Percentiles rank a stretch among this genome's conserved stretches.
Evolutionary conservation across 441 rosid genomes (phyloP).

Genomic region (Caryocar brasiliense): DNA sequence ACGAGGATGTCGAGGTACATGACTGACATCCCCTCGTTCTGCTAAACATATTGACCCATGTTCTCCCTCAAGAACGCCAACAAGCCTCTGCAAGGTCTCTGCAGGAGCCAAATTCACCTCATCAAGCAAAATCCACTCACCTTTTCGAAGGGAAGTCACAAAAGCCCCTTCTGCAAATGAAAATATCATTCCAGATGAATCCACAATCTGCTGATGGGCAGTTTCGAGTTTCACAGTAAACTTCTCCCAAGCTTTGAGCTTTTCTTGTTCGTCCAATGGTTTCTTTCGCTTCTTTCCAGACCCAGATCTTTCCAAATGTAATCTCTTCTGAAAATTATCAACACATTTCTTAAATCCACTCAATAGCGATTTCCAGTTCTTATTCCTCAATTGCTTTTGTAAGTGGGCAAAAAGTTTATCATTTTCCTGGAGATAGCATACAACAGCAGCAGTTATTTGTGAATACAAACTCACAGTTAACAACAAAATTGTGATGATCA

Average conservation of each 20-base stretch:
- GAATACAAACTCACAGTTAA: conserved; percentile 1
- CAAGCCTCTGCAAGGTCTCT: conserved; percentile 84
- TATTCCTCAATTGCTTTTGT: conserved; percentile 33
- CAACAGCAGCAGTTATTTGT: conserved; percentile 16
- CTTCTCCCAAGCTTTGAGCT: conserved; percentile 41
- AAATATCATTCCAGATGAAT: conserved; percentile 78
- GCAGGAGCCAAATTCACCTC: conserved; percentile 97
- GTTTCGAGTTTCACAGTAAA: conserved; percentile 50
- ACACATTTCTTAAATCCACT: conserved; percentile 40
- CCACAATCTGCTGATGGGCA: conserved; percentile 40
- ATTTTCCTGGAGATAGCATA: conserved; percentile 45
- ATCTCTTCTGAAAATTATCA: conserved; percentile 18
- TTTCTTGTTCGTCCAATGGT: conserved; percentile 35
- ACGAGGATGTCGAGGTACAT: conserved; percentile 61
- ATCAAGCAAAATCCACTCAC: conserved; percentile 95
- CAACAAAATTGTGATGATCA: conserved; percentile 6
- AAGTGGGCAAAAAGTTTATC: conserved; percentile 28
- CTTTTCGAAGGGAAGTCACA: conserved; percentile 79
- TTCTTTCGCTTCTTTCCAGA: conserved; percentile 69
- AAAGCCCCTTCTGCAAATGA: conserved; percentile 96
- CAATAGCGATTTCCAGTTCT: conserved; percentile 58
- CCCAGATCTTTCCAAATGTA: conserved; percentile 22
- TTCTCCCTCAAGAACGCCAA: conserved; percentile 94
- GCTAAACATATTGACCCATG: conserved; percentile 88
- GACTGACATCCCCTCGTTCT: conserved; percentile 83